Base-by-base conservation (phyloP, 208 protist genomes). In the Trypanosoma theileri region DNA sequence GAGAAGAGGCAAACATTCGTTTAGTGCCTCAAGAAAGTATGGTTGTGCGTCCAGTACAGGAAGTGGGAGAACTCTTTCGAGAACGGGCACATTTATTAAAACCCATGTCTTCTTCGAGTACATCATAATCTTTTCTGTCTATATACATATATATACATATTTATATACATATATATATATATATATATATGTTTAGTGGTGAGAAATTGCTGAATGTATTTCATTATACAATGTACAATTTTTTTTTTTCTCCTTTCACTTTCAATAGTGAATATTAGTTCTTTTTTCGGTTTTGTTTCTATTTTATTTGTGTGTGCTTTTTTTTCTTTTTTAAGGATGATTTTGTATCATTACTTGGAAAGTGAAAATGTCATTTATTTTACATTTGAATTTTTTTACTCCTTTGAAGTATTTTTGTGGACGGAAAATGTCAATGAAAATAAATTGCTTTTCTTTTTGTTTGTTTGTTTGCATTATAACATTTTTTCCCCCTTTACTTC, bases 41-140 rank as follows among this genome's bases (percentile, higher is more conserved):
- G 11, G n/a, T 41, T 13, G 12, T 60, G 51, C 57, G 16, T 14
- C 22, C 31, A 44, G 40, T 56, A 40, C 44, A 41, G 19, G 67
- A 72, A 21, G 67, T 72, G 28, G 67, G 67, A 12, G 40, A 44
- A 9, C 58, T 66, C 4, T 71, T 71, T 35, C 35, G 64, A 16
- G 3, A 28, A 22, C 52, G 54, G 21, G 54, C 63, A 55, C 16
- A 22, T 44, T 11, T 28, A 11, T 28, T 28, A 58, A 1, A 11
- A 16, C 22, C 53, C 10, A 41, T 17, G 10, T n/a, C 16, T 4
- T 10, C 17, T 54, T 54, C 17, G 50, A 54, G 16, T 17, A 56
- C 3, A 56, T 26, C 19, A 56, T 26, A 22, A 3, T 28, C 21
- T 28, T 3, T n/a, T 8, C 22, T 7, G 57, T 50, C 19, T 4